Evolutionary conservation across 257 asterid genomes (phyloP), one percentile per base, ranked within the genome.

Genomic region (Asclepias syriaca): DNA sequence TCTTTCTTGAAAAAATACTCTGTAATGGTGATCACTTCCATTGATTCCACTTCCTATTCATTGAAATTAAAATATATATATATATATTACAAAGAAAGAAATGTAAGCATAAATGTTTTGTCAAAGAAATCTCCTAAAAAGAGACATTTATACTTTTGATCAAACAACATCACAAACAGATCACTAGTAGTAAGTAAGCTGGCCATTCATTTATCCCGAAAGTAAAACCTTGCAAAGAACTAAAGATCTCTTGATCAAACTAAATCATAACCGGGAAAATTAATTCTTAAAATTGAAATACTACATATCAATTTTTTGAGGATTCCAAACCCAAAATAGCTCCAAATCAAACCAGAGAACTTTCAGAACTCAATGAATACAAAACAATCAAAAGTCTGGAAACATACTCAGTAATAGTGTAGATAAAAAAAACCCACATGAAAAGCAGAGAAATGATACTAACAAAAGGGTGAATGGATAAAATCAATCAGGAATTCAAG

Each of bases 341-440:
- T 61, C 66, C 14, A 60, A 6, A 61, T 27, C 46, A 61, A 61
- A 21, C 66, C 66, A 32, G 18, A 29, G 46, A 61, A 61, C 66
- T 24, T 12, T 11, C 10, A 14, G 40, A 55, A 55, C 3, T 55
- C 60, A 53, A 53, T 1, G 11, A 19, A 50, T 15, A 50, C 18
- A 13, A 50, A 50, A 50, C 4, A 51, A 51, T 51, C 21, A 53
- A 0, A 55, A 12, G 22, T n/a, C 29, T 2, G 32, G 32, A 8
- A 55, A 3, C 37, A 29, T 29, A 32, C 34, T 27, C 66, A 32
- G 22, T 15, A 32, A 32, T 5, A 43, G 48, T 11, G 48, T 43
- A 40, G 48, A 6, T 0, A 32, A 61, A 61, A 3, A 60, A 5
- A 13, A 60, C 45, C 45, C 34, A 60, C 22, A 3, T 12, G 3